Base-by-base conservation (phyloP, 1,284 basidiomycete species). In the Bjerkandera adusta region DNA sequence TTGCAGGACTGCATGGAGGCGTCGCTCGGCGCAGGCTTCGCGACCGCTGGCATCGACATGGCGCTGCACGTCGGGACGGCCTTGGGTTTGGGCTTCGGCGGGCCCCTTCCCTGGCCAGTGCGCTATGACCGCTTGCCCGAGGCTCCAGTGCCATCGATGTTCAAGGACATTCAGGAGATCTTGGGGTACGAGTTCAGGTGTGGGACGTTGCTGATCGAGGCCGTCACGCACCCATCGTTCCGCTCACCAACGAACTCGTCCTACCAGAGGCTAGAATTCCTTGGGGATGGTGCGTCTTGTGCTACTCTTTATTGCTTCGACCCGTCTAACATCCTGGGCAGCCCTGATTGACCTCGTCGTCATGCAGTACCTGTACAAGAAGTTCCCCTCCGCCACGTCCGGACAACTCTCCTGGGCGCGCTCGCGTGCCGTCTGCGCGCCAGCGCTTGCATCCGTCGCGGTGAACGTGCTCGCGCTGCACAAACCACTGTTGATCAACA, bases 1-100 rank as follows among this genome's bases (percentile, higher is more conserved):
- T 66, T 92, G 50, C 89, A 90, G 57, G 91, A 93, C 59, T 89
- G 85, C 55, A 86, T 91, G 79, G 91, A 94, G 61, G 85, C 91
- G 1, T 73, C 80, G 2, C 67, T 93, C 1, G 91, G 89, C 8
- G 89, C 87, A 1, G 76, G 79, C 27, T 91, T 83, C 57, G 53
- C 82, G 7, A 72, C 77, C 5, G 88, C 86, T 8, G 88, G 89
- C 0, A 77, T 92, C 26, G 62, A 73, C 13, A 76, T 81, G 70
- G 80, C 85, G 1, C 66, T 93, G 42, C 71, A 66, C n/a, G 66
- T 79, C 5, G 89, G 89, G 7, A 73, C 72, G 1, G 70, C 73
- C 3, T 66, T 93, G 16, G 81, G 82, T 0, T 61, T 93, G 25
- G 76, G 80, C 36, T 81, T 91, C 58, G 90, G 90, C 3, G 85